These are phyloP conservation scores for Allium fistulosum DNA, from an alignment of 106 monocot genomes.

Conservation along the genomic window DNA sequence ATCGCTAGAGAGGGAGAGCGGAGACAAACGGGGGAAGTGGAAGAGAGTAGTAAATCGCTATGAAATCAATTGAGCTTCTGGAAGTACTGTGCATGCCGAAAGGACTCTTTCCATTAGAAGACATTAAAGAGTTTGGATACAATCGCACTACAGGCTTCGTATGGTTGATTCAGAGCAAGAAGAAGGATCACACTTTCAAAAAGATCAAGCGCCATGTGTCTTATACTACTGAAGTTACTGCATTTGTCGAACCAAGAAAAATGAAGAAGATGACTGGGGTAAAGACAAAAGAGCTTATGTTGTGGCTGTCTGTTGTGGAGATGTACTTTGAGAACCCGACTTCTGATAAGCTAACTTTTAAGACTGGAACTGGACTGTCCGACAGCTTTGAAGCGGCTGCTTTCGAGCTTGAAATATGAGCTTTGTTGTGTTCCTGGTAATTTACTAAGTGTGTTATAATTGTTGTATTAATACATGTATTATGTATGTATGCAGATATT, in stretches of 20 bases:
- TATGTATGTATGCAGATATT: no score
- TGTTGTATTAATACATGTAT: no score
- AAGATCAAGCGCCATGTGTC: conserved; percentile 33
- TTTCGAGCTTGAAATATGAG: not conserved
- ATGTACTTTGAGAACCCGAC: conserved; percentile 15
- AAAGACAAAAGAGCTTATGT: conserved; percentile 12
- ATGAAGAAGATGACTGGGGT: conserved; percentile 22
- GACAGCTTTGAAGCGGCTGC: conserved; percentile 10
- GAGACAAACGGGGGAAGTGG: no score
- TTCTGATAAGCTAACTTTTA: conserved; percentile 13
- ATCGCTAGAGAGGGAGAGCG: no score
- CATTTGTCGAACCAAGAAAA: conserved; percentile 30
- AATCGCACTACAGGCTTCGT: conserved; percentile 25
- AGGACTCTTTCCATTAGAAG: conserved; percentile 31
- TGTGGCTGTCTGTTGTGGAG: conserved; percentile 16
- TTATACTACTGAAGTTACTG: conserved; percentile 44
- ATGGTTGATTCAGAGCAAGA: conserved; percentile 29
- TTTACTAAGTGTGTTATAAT: no score
- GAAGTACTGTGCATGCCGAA: conserved; percentile 27
- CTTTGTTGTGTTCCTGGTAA: no score
- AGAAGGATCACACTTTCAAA: conserved; percentile 26
- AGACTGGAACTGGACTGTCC: conserved; percentile 14
- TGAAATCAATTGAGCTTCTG: conserved; percentile 21
- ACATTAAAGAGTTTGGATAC: conserved; percentile 32
- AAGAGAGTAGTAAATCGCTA: no score